These are phyloP conservation scores for Cercospora zeina DNA, from an alignment of 2,329 filamentous ascomycete genomes.

Conservation along the genomic window DNA sequence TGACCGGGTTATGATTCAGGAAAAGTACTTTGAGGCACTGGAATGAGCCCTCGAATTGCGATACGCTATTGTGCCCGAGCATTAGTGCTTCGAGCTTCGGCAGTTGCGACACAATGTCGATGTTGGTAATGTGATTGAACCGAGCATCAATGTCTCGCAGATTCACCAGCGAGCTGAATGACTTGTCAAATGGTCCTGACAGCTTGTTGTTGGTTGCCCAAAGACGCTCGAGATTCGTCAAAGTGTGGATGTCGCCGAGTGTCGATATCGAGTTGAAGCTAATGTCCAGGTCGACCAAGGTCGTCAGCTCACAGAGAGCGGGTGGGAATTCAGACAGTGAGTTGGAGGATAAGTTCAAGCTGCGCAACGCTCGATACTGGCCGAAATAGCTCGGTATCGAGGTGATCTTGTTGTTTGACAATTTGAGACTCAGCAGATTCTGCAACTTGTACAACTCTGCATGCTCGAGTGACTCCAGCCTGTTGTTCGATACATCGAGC, in stretches of 20 bases:
- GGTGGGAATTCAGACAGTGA: conserved; percentile 80
- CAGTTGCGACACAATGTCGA: conserved; percentile 80
- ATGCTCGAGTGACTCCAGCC: conserved; percentile 81
- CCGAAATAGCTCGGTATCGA: conserved; percentile 79
- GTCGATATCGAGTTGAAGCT: conserved; percentile 89
- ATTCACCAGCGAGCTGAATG: conserved; percentile 70
- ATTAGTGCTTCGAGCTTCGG: conserved; percentile 85
- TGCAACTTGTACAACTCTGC: conserved; percentile 75
- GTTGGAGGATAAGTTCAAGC: conserved; percentile 90
- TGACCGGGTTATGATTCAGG: conserved; percentile 92
- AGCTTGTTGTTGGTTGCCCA: conserved; percentile 96
- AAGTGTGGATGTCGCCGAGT: conserved; percentile 75
- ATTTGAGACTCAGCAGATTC: conserved; percentile 80
- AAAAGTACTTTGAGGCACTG: conserved; percentile 78
- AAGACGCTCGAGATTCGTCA: conserved; percentile 80
- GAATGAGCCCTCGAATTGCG: conserved; percentile 87
- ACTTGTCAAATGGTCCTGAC: conserved; percentile 66
- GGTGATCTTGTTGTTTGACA: conserved; percentile 89
- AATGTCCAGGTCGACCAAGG: conserved; percentile 87
- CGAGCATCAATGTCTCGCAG: conserved; percentile 91
- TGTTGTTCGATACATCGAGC: conserved; percentile 92
- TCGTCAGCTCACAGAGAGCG: conserved; percentile 78
- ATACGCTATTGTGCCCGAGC: conserved; percentile 89
- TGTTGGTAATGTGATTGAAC: conserved; percentile 85
- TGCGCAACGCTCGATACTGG: conserved; percentile 74